Percentiles rank a stretch among this genome's conserved stretches.
Evolutionary conservation across 108 stramenopile genomes (phyloP).

Genomic region (Epipyxis sp.): DNA sequence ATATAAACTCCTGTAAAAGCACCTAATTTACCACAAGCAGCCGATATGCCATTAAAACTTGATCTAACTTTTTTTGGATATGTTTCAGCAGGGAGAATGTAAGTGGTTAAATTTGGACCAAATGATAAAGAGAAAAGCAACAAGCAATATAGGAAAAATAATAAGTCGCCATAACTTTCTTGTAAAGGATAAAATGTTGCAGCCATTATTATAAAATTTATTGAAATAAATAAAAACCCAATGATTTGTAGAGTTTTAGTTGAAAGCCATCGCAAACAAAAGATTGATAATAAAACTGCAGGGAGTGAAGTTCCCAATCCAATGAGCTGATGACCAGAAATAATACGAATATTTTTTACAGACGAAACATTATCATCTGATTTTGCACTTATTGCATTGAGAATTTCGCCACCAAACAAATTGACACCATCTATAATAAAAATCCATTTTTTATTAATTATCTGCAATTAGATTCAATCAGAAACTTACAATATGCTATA

Average conservation of each 20-base stretch:
- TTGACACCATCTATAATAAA: conserved; percentile 26
- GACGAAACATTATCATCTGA: conserved; percentile 23
- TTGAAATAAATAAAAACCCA: conserved; percentile 8
- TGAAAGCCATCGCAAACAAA: not conserved
- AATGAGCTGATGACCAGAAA: not conserved
- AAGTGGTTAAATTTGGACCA: conserved; percentile 30
- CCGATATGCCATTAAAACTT: conserved; percentile 17
- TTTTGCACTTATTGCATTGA: not conserved
- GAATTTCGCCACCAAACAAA: conserved; percentile 29
- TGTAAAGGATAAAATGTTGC: not conserved
- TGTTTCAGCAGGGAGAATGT: conserved; percentile 10
- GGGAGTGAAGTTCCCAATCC: conserved; percentile 6
- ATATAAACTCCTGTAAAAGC: conserved; percentile 25
- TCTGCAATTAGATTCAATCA: no score
- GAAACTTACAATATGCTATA: conserved; percentile 19
- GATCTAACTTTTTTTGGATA: conserved; percentile 16
- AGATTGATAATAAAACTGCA: conserved; percentile 3
- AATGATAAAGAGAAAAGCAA: conserved; percentile 17
- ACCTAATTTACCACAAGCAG: conserved; percentile 23
- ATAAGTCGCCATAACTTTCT: not conserved
- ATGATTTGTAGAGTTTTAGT: not conserved
- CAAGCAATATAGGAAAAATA: conserved; percentile 8
- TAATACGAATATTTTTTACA: not conserved
- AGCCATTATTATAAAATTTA: conserved; percentile 15
- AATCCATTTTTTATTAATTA: conserved; percentile 11